Percentiles rank a stretch among this genome's conserved stretches.
phyloP scores from a whole-genome alignment of 1,139 yeast genomes.

The Hemisphaericaspora subhashii region DNA sequence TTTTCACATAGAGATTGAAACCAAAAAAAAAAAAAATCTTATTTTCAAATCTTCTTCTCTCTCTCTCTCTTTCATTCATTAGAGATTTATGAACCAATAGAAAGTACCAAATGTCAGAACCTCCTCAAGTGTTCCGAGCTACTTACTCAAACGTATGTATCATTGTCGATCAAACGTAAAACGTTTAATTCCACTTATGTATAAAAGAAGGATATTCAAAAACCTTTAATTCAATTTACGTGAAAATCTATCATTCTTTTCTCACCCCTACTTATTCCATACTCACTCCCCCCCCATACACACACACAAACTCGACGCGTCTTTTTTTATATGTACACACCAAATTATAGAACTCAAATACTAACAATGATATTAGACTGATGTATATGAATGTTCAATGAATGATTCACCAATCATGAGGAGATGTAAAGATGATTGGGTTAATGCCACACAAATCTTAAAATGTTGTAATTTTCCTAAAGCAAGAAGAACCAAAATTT shows the following conservation, averaged over 20 bases:
- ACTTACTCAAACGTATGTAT: slow-evolving; percentile 18
- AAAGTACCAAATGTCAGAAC: slow-evolving; percentile 6
- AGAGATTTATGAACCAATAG: no score
- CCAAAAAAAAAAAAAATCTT: no score
- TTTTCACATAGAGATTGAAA: no score
- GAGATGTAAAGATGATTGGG: slow-evolving; percentile 88
- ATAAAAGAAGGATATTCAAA: no score
- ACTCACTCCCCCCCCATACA: not conserved
- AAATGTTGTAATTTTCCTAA: slow-evolving; percentile 95
- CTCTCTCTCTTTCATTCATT: no score
- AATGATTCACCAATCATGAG: slow-evolving; percentile 92
- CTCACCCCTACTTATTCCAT: not conserved
- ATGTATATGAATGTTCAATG: slow-evolving; percentile 82
- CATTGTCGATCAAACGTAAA: no score
- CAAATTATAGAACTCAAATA: not conserved
- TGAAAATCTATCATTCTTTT: no score
- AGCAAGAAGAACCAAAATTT: slow-evolving; percentile 86
- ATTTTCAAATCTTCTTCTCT: no score
- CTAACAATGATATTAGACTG: slow-evolving; percentile 30
- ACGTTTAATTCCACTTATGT: no score
- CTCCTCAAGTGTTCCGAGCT: slow-evolving; percentile 17
- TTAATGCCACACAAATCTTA: slow-evolving; percentile 95
- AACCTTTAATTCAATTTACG: no score
- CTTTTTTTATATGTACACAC: not conserved
- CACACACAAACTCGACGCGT: no score